phyloP scores from a whole-genome alignment of 371 early-diverging fungal species.

The Rhizomucor miehei region DNA sequence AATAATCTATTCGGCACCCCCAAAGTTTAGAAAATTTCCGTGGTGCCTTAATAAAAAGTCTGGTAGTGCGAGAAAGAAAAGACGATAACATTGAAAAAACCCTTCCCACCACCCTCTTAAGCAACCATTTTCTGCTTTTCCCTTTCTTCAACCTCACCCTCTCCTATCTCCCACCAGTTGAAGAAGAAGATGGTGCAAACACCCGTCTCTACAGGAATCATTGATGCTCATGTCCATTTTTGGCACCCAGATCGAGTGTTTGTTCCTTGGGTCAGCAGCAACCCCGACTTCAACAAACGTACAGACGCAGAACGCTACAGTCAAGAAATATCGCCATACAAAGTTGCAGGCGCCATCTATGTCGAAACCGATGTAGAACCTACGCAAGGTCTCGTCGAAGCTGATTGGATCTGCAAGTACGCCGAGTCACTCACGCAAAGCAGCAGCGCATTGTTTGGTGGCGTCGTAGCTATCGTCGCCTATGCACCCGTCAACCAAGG shows the following conservation, averaged over 20 bases:
- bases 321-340: background rate
- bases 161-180: too few relatives aligned
- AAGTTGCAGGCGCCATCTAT: conserved; percentile 14
- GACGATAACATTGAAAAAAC: too few relatives aligned
- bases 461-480: conserved; percentile 40
- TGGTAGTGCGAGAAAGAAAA: too few relatives aligned
- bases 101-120: background rate
- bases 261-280: conserved; percentile 27
- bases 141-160: background rate
- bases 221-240: conserved; percentile 45
- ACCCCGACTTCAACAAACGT: conserved; percentile 14
- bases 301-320: conserved; percentile 18
- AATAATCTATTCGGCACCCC: too few relatives aligned
- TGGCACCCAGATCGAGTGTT: conserved; percentile 36
- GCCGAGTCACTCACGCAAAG: conserved; percentile 13
- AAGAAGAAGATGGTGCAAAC: conserved; percentile 3
- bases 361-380: conserved; percentile 32
- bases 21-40: too few relatives aligned
- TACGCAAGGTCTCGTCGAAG: conserved; percentile 34
- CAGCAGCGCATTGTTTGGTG: conserved; percentile 22
- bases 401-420: conserved; percentile 36
- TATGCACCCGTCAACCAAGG: conserved; percentile 46
- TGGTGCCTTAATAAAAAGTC: too few relatives aligned
- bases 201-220: background rate
- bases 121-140: background rate